Percentiles rank a stretch among this genome's conserved stretches.
phyloP scores from a whole-genome alignment of 2,329 filamentous ascomycete genomes.

The Calonectria montana region DNA sequence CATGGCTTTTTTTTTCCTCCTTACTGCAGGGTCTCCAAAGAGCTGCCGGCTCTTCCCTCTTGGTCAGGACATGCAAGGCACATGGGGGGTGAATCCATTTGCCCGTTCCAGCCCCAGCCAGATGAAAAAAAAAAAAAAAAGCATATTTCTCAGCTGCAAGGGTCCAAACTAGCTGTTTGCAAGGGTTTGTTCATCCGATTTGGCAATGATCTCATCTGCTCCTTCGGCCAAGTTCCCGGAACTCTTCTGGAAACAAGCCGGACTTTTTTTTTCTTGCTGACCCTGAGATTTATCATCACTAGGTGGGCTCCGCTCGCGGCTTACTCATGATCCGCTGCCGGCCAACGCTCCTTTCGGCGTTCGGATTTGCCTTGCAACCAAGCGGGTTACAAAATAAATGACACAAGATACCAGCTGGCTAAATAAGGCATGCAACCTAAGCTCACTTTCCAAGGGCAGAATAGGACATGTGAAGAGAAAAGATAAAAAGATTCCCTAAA shows the following conservation, averaged over 20 bases:
- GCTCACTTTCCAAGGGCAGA: too few species aligned
- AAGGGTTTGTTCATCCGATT: background rate
- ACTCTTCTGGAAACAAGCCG: background rate
- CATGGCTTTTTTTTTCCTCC: background rate
- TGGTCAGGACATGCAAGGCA: background rate
- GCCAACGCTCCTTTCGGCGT: background rate
- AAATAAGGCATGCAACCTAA: too few species aligned
- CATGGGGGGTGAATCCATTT: background rate
- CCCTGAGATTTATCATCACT: slow-evolving; percentile 14
- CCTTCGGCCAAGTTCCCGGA: background rate
- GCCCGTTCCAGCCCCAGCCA: background rate
- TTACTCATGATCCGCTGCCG: slow-evolving; percentile 5
- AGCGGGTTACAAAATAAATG: too few species aligned
- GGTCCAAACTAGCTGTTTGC: background rate
- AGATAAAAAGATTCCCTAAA: too few species aligned
- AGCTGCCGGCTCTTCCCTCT: slow-evolving; percentile 19
- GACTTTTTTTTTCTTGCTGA: background rate
- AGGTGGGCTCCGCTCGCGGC: background rate
- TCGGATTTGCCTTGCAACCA: background rate
- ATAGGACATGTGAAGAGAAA: too few species aligned
- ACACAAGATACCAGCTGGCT: too few species aligned
- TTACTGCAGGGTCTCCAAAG: background rate
- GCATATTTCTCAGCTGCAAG: background rate
- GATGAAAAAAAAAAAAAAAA: background rate
- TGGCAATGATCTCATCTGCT: background rate